Base-by-base conservation (phyloP, 2,329 filamentous ascomycete genomes). In the Chaetomium sp. region DNA sequence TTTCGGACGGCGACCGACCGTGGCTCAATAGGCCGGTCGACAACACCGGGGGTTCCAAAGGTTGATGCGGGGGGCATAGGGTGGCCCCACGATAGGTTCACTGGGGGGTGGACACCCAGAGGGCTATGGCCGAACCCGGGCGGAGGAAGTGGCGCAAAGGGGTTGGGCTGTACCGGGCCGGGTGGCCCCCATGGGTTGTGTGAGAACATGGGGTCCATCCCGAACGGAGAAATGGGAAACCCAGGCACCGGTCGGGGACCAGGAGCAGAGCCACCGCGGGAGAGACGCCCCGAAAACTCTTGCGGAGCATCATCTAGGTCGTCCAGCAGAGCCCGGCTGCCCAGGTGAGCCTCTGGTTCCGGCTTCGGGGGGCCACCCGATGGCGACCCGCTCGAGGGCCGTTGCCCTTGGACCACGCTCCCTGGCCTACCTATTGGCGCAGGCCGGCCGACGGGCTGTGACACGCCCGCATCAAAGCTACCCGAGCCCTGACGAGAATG, bases 371-470 rank as follows among this genome's bases (percentile, higher is more conserved):
- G 76, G 1, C 69, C 66, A 47, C 53, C 35, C 8, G 55, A 57
- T 7, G 65, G 59, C 1, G 66, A 66, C 2, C 62, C 60, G 60
- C 59, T 60, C 57, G 64, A 56, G 48, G 64, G 65, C 49, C 74
- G 73, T 45, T 77, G 77, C 11, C 79, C 79, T 47, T 80, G 77
- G 12, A 78, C 79, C 32, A 82, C 82, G 68, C 91, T 96, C 12
- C 86, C 85, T 0, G 94, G 92, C 37, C 91, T 82, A 59, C 92
- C 89, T 60, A 97, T 96, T 0, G 92, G 92, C 32, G 88, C 83
- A 33, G 91, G 92, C 53, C 91, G 82, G 46, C 86, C 81, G 58
- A 95, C 92, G 1, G 89, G 88, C 60, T 90, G 86, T 37, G 85
- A 78, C 53, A 82, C 76, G 7, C 76, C 75, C 2, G 62, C 43